Conservation (phyloP, 1,139 yeast genomes). For the Sugiyamaella castrensis region DNA sequence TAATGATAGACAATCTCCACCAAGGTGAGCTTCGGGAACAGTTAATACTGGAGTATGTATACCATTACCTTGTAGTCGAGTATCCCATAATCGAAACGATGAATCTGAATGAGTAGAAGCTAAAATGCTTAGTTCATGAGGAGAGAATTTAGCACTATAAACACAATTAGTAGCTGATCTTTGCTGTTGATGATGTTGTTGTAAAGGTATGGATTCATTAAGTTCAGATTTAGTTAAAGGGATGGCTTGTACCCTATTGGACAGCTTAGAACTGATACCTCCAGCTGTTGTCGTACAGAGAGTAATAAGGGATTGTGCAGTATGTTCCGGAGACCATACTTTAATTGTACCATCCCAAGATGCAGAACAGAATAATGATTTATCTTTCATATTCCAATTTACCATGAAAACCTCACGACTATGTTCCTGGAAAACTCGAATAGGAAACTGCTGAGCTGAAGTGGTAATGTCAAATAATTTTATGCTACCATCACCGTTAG, state of each 20-base stretch:
- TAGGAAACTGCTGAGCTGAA: slow-evolving; percentile 60
- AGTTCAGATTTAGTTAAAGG: slow-evolving; percentile 6
- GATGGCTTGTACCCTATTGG: slow-evolving; percentile 2
- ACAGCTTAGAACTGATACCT: background rate
- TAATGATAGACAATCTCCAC: slow-evolving; percentile 73
- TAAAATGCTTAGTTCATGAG: slow-evolving; percentile 71
- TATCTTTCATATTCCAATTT: slow-evolving; percentile 83
- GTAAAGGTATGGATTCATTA: slow-evolving; percentile 19
- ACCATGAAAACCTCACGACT: slow-evolving; percentile 81
- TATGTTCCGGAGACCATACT: slow-evolving; percentile 64
- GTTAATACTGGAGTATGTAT: slow-evolving; percentile 42
- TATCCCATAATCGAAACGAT: slow-evolving; percentile 78
- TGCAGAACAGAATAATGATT: slow-evolving; percentile 64
- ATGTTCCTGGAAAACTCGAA: slow-evolving; percentile 62
- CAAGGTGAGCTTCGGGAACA: slow-evolving; percentile 58
- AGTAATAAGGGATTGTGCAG: slow-evolving; percentile 56
- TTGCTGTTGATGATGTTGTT: slow-evolving; percentile 23
- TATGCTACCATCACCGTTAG: slow-evolving; percentile 88
- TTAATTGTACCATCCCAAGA: slow-evolving; percentile 94
- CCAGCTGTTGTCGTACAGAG: background rate
- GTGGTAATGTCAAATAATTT: slow-evolving; percentile 70
- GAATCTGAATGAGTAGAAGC: slow-evolving; percentile 81
- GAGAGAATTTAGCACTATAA: slow-evolving; percentile 80
- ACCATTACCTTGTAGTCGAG: slow-evolving; percentile 64
- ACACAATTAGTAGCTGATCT: slow-evolving; percentile 40